phyloP scores from a whole-genome alignment of 345 rosid genomes.

The Citrus cavaleriei region DNA sequence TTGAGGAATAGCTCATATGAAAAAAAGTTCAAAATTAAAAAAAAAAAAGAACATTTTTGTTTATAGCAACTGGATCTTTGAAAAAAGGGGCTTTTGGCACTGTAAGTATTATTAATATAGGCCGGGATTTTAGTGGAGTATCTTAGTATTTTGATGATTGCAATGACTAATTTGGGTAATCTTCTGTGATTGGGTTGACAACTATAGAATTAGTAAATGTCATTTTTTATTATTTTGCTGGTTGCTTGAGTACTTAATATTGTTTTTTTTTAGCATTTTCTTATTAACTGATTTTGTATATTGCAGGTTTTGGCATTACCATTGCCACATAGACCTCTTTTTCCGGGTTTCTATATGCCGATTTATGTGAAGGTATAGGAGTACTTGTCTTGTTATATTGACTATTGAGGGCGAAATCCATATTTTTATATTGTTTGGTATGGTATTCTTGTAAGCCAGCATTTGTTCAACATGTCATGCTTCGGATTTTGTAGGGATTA shows the following conservation, averaged over 20 bases:
- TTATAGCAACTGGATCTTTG: too few relatives aligned
- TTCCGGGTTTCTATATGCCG: slow-evolving; percentile 99
- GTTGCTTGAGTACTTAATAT: neutral
- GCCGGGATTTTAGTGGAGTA: neutral
- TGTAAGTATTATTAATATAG: neutral
- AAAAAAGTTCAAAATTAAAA: too few relatives aligned
- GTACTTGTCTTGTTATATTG: neutral
- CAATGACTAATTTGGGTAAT: neutral
- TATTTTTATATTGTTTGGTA: neutral
- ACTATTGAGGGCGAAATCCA: neutral
- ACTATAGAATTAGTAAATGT: neutral
- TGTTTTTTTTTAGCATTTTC: neutral
- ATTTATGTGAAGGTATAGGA: slow-evolving; percentile 83
- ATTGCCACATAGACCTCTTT: slow-evolving; percentile 85
- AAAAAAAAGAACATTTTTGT: too few relatives aligned
- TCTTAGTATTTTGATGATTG: neutral
- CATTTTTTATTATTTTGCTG: neutral
- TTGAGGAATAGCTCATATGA: too few relatives aligned
- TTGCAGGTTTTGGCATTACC: slow-evolving; percentile 92
- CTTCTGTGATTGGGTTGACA: neutral
- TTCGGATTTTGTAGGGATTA: neutral
- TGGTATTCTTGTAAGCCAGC: neutral
- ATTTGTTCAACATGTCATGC: neutral
- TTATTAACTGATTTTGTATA: slow-evolving; percentile 9
- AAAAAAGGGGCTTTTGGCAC: neutral